phyloP scores from a whole-genome alignment of 192 early-diverging fungal genomes.

The Backusella tuberculispora region DNA sequence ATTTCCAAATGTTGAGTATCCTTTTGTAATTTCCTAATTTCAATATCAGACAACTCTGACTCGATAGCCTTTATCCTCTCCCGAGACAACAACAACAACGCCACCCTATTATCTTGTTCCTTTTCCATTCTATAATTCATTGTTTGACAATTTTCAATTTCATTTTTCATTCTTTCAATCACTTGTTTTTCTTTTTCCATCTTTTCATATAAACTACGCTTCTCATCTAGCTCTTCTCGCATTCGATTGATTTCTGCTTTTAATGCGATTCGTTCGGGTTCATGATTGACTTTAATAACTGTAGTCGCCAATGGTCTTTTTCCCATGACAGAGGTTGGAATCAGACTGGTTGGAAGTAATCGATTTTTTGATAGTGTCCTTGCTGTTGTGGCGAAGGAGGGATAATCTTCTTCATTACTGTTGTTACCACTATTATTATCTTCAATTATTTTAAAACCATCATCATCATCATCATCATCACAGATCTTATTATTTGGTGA shows the following conservation, averaged over 20 bases:
- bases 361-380: background rate
- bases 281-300: background rate
- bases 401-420: background rate
- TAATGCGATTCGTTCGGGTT: background rate
- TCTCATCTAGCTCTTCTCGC: background rate
- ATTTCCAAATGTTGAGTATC: background rate
- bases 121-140: background rate
- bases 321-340: background rate
- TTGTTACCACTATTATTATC: background rate
- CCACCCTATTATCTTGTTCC: background rate
- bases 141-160: constrained; percentile 16
- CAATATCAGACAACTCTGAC: background rate
- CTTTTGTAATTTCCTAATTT: background rate
- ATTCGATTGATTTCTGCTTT: background rate
- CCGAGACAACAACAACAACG: background rate
- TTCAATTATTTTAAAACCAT: background rate
- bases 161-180: constrained; percentile 12
- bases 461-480: background rate
- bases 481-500: background rate
- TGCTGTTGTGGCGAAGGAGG: background rate
- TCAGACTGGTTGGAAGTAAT: background rate
- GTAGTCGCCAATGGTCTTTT: background rate
- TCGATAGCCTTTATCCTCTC: background rate
- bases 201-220: background rate
- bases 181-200: constrained; percentile 1